A percentile compares a stretch with the other conserved stretches of the same genome.
phyloP scores from a whole-genome alignment of 2,329 filamentous ascomycete genomes.

The Cercospora canescens region DNA sequence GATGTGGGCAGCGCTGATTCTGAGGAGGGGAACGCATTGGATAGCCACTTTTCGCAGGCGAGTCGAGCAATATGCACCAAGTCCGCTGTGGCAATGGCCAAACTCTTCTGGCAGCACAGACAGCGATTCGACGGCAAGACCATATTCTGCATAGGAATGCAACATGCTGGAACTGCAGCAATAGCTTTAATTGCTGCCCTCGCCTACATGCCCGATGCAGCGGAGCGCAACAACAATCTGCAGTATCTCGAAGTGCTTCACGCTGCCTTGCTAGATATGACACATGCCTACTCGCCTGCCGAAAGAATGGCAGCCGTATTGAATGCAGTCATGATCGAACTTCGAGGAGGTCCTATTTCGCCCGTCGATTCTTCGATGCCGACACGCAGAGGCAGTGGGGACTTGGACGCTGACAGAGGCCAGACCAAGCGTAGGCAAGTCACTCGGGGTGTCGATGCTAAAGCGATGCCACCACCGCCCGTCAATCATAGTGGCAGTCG shows the following conservation, averaged over 20 bases:
- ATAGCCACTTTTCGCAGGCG: conserved; percentile 28
- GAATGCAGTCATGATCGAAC: conserved; percentile 28
- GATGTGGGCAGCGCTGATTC: conserved; percentile 16
- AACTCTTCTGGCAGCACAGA: conserved; percentile 30
- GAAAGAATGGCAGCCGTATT: conserved; percentile 28
- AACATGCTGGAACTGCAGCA: conserved; percentile 29
- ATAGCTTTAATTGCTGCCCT: conserved; percentile 30
- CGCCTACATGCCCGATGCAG: conserved; percentile 26
- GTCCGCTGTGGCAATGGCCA: conserved; percentile 26
- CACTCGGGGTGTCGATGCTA: not conserved
- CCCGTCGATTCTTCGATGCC: conserved; percentile 17
- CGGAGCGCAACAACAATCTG: conserved; percentile 28
- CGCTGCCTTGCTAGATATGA: conserved; percentile 27
- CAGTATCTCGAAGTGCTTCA: conserved; percentile 30
- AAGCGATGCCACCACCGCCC: conserved; percentile 21
- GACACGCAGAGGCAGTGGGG: conserved; percentile 22
- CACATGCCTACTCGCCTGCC: conserved; percentile 26
- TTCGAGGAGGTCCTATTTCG: conserved; percentile 28
- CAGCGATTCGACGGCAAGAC: conserved; percentile 29
- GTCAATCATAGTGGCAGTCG: conserved; percentile 8
- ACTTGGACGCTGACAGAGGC: conserved; percentile 19
- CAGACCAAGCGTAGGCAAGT: conserved; percentile 25
- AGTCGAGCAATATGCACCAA: conserved; percentile 31
- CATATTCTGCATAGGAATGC: conserved; percentile 30
- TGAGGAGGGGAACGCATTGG: conserved; percentile 25